A percentile compares a stretch with the other conserved stretches of the same genome.
These are phyloP conservation scores for Plantago coronopus DNA, from an alignment of 305 asterid genomes.

Conservation along the genomic window DNA sequence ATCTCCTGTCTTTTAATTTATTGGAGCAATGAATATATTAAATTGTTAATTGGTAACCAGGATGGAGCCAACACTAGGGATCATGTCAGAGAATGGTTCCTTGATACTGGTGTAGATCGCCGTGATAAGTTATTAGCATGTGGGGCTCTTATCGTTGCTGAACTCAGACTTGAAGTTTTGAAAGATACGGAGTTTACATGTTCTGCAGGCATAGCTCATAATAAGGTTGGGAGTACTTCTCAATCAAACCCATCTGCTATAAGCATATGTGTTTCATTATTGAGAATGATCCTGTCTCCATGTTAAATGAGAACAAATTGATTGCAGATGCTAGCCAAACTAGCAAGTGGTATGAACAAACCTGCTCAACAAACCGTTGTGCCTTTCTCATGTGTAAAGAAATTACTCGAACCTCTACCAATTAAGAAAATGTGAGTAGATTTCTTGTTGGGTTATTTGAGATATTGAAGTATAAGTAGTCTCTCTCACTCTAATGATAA, in stretches of 20 bases:
- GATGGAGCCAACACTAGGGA: conserved; percentile 40
- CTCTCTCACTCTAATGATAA: background rate
- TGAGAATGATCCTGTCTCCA: conserved; percentile 9
- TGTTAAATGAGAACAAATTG: conserved; percentile 24
- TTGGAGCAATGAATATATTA: conserved; percentile 9
- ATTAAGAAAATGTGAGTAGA: conserved; percentile 72
- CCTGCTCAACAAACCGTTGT: conserved; percentile 97
- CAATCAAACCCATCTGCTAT: background rate
- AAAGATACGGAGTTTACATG: conserved; percentile 83
- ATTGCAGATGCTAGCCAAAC: conserved; percentile 89
- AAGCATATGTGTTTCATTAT: background rate
- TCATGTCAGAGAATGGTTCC: conserved; percentile 62
- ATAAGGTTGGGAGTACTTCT: conserved; percentile 53
- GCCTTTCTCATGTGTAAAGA: conserved; percentile 61
- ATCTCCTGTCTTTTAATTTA: conserved; percentile 14
- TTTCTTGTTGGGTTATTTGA: conserved; percentile 9
- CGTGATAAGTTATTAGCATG: conserved; percentile 81
- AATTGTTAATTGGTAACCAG: conserved; percentile 32
- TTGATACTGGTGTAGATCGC: conserved; percentile 43
- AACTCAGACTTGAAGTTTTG: conserved; percentile 74
- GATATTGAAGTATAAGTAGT: background rate
- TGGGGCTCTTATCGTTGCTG: conserved; percentile 86
- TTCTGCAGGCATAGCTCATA: conserved; percentile 96
- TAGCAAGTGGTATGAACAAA: conserved; percentile 94
- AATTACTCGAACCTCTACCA: conserved; percentile 74